phyloP scores from a whole-genome alignment of 441 rosid species.

The Erysimum cheiri region DNA sequence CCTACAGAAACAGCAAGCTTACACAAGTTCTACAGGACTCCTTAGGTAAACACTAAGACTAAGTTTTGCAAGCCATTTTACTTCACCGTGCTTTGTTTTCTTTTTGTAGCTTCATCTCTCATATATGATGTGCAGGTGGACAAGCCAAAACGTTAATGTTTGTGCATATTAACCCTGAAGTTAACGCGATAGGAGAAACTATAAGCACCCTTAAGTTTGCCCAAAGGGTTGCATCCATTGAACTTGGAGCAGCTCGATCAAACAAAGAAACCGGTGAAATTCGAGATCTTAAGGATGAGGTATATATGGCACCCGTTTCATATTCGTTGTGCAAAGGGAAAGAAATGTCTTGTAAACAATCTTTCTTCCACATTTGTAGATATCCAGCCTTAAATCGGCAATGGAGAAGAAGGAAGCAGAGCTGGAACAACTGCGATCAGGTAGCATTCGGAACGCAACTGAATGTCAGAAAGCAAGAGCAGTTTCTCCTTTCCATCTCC shows the following conservation, averaged over 20 bases:
- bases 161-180: conserved; percentile 89
- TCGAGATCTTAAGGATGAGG: conserved; percentile 92
- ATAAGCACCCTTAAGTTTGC: conserved; percentile 94
- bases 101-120: conserved; percentile 12
- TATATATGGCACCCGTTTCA: conserved; percentile 23
- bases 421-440: conserved; percentile 68
- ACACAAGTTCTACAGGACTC: conserved; percentile 93
- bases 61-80: background rate
- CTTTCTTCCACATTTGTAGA: conserved; percentile 47
- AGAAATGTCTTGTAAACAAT: background rate
- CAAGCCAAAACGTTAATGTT: conserved; percentile 97
- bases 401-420: conserved; percentile 90
- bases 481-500: conserved; percentile 83
- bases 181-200: conserved; percentile 83
- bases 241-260: conserved; percentile 90
- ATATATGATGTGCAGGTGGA: conserved; percentile 60
- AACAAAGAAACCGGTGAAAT: conserved; percentile 96
- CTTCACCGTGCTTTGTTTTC: background rate
- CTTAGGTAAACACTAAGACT: conserved; percentile 55
- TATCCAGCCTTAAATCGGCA: conserved; percentile 72
- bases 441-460: conserved; percentile 47
- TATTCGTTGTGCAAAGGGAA: conserved; percentile 14
- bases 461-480: conserved; percentile 81
- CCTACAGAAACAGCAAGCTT: conserved; percentile 93
- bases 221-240: conserved; percentile 90